Evolutionary conservation across 140 eudicot genomes (phyloP).

Genomic region (Anethum foeniculum): DNA sequence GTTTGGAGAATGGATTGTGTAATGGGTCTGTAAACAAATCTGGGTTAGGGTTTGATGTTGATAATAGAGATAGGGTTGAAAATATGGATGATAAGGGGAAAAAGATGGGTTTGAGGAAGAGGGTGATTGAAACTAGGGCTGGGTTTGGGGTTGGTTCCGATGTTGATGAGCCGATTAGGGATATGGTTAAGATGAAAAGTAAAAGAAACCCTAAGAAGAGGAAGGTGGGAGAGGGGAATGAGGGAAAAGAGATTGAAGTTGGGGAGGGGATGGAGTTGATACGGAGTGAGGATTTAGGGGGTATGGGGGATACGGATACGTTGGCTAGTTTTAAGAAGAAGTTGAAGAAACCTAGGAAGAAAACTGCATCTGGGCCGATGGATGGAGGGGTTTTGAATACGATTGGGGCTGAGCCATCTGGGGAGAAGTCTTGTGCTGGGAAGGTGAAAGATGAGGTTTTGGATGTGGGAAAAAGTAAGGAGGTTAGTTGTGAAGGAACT

Average conservation of each 20-base stretch:
- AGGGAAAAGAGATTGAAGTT: constrained; percentile 20
- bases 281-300: constrained; percentile 49
- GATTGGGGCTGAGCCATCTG: constrained; percentile 16
- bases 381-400: constrained; percentile 22
- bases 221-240: constrained; percentile 39
- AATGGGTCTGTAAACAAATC: constrained; percentile 21
- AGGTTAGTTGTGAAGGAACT: not conserved
- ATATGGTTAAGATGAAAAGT: constrained; percentile 57
- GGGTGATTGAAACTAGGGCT: constrained; percentile 24
- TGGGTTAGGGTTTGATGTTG: constrained; percentile 56
- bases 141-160: constrained; percentile 37
- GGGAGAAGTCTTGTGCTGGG: not conserved
- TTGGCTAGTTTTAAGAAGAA: constrained; percentile 81
- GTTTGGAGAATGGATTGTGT: constrained; percentile 25
- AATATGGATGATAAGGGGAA: constrained; percentile 51
- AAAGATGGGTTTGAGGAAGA: constrained; percentile 39
- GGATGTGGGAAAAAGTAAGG: not conserved
- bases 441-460: not conserved
- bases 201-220: constrained; percentile 48
- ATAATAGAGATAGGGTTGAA: not conserved
- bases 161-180: constrained; percentile 86
- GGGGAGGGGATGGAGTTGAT: constrained; percentile 17
- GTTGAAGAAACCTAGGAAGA: constrained; percentile 81
- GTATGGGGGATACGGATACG: constrained; percentile 93
- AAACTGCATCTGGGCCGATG: constrained; percentile 20